These are phyloP conservation scores for Melastoma malabathricum DNA, from an alignment of 345 rosid genomes.

Conservation along the genomic window DNA sequence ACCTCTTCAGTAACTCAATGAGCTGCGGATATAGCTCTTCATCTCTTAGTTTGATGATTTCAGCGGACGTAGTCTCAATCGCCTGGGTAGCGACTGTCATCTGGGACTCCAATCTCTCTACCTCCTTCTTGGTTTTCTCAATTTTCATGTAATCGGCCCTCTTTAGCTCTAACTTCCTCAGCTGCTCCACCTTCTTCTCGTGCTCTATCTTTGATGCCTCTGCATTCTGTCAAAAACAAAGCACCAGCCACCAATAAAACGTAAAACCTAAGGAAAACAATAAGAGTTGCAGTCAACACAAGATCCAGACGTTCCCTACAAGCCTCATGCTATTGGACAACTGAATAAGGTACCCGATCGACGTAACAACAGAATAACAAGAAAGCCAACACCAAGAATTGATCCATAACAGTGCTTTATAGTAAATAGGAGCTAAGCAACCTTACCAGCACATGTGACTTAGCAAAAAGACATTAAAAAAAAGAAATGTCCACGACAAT, in stretches of 20 bases:
- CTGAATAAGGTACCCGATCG: too few relatives aligned
- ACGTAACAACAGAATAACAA: too few relatives aligned
- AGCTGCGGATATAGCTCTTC: slow-evolving; percentile 82
- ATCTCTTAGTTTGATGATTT: slow-evolving; percentile 75
- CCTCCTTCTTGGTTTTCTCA: slow-evolving; percentile 67
- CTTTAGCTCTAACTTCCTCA: slow-evolving; percentile 78
- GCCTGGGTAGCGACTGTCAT: slow-evolving; percentile 76
- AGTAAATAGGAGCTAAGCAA: too few relatives aligned
- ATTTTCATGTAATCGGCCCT: slow-evolving; percentile 73
- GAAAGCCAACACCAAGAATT: too few relatives aligned
- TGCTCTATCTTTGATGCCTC: slow-evolving; percentile 62
- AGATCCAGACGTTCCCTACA: too few relatives aligned
- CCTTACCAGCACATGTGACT: too few relatives aligned
- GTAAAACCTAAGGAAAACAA: neutral
- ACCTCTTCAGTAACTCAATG: slow-evolving; percentile 80
- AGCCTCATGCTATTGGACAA: too few relatives aligned
- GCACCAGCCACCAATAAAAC: too few relatives aligned
- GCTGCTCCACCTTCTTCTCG: slow-evolving; percentile 62
- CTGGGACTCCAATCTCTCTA: slow-evolving; percentile 78
- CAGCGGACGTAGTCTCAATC: slow-evolving; percentile 62
- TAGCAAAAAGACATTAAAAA: too few relatives aligned
- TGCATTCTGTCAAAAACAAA: slow-evolving; percentile 32
- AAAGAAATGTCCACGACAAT: too few relatives aligned
- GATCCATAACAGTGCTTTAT: too few relatives aligned
- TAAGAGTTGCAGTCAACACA: too few relatives aligned